A percentile compares a stretch with the other conserved stretches of the same genome.
Conservation (phyloP, 441 rosid genomes). For the Corymbia citriodora region DNA sequence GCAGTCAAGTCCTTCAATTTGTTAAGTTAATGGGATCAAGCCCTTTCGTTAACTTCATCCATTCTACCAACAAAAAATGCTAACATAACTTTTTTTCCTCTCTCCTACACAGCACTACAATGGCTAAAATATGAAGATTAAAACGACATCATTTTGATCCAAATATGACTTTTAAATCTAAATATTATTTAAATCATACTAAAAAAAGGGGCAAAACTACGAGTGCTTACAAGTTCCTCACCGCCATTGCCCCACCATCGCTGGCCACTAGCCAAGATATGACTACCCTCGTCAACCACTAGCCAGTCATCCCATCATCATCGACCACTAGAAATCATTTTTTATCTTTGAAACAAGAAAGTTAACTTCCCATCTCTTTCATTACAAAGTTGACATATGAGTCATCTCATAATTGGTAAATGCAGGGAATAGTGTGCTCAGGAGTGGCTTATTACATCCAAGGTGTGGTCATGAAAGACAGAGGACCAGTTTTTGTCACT, state of each 20-base stretch:
- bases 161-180: background rate
- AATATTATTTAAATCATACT: too few relatives aligned
- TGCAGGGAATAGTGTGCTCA: slow-evolving; percentile 81
- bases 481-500: slow-evolving; percentile 86
- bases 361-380: background rate
- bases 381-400: background rate
- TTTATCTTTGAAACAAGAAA: background rate
- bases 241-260: background rate
- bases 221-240: fast-evolving
- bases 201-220: fast-evolving
- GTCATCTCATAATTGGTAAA: background rate
- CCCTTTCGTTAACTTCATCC: too few relatives aligned
- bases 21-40: too few relatives aligned
- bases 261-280: background rate
- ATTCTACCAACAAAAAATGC: too few relatives aligned
- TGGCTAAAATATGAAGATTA: too few relatives aligned
- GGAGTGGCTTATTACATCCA: slow-evolving; percentile 72
- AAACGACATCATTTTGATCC: fast-evolving
- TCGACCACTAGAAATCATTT: background rate
- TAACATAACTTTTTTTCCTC: too few relatives aligned
- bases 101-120: fast-evolving
- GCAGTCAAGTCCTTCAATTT: too few relatives aligned
- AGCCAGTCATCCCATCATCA: fast-evolving
- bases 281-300: fast-evolving
- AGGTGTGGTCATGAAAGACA: slow-evolving; percentile 71